Evolutionary conservation across 495 filamentous ascomycete genomes (phyloP), one percentile per base, ranked within the genome.

Genomic region (Aspergillus saccharolyticus): DNA sequence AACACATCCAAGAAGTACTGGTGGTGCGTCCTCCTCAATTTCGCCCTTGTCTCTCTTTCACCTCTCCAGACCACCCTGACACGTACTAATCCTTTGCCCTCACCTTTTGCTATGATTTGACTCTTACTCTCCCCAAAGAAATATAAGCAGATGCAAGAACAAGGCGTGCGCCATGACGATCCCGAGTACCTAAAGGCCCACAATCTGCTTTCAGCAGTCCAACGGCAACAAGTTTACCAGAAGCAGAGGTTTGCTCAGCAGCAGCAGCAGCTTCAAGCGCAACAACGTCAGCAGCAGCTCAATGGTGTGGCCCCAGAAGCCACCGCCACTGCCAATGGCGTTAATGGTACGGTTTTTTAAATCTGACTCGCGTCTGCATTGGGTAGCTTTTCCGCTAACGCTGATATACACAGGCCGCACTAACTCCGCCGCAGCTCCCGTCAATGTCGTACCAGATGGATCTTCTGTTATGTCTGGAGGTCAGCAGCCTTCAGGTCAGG

Each of bases 131-230:
- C 12, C 28, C 25, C 28, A 10, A 33, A 96, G 90, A 90, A 87
- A 74, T 93, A 82, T 65, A 83, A 88, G 60, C 85, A 89, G 70
- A 85, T 96, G 85, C 88, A 89, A 76, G 76, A 83, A 24, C 77
- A 85, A 57, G 89, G 89, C 39, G 84, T 92, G 17, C 79, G 84
- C 16, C 79, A 82, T 54, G 85, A 79, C 57, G 88, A 96, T 65
- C 90, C 91, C 39, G 91, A 96, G 67, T 89, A 86, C 63, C 73
- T 87, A 53, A 92, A 90, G 72, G 80, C 82, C 15, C 83, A 87
- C 49, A 78, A 84, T 20, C 78, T 91, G 25, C 80, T 96, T 18
- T 62, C 77, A 15, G 77, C 77, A 20, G 74, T 94, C 22, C 85
- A 89, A 61, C 83, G 85, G 59, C 83, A 88, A 60, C 74, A 80